Percentiles rank a stretch among this genome's conserved stretches.
Conservation (phyloP, 2,329 filamentous ascomycete genomes). For the Phialophora tarda region DNA sequence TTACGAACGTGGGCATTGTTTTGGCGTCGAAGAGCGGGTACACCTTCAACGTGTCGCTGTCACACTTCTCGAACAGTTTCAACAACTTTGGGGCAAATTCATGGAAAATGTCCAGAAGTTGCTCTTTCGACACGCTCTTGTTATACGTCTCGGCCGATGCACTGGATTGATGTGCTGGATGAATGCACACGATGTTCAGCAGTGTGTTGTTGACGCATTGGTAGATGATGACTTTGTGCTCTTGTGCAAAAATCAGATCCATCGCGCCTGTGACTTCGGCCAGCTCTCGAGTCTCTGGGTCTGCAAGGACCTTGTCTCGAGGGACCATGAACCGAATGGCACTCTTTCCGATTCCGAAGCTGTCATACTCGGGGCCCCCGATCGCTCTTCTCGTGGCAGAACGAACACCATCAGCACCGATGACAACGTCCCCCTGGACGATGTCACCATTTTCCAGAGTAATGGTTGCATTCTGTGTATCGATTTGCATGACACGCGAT, state of each 20-base stretch:
- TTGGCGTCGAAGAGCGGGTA: constrained; percentile 10
- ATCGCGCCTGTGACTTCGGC: constrained; percentile 31
- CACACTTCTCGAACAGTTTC: constrained; percentile 17
- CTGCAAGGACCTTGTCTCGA: constrained; percentile 40
- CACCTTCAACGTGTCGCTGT: constrained; percentile 22
- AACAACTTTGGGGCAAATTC: not conserved
- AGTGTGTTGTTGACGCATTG: constrained; percentile 32
- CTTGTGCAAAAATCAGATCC: not conserved
- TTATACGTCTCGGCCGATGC: too few relatives aligned
- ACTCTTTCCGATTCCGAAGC: constrained; percentile 26
- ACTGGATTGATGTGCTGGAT: too few relatives aligned
- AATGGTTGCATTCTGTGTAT: not conserved
- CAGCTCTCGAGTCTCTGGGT: constrained; percentile 42
- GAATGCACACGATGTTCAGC: not conserved
- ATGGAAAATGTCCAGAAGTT: not conserved
- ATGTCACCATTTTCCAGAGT: constrained; percentile 23
- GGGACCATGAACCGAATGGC: constrained; percentile 48
- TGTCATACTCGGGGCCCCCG: constrained; percentile 39
- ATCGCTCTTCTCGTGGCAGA: constrained; percentile 15
- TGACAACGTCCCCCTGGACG: constrained; percentile 20
- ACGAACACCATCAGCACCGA: constrained; percentile 31
- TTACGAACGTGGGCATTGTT: constrained; percentile 46
- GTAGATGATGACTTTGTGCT: constrained; percentile 20
- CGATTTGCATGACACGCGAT: not conserved
- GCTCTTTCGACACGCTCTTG: too few relatives aligned